Evolutionary conservation across 2,329 filamentous ascomycete species (phyloP).

Genomic region (Neurospora sp.): DNA sequence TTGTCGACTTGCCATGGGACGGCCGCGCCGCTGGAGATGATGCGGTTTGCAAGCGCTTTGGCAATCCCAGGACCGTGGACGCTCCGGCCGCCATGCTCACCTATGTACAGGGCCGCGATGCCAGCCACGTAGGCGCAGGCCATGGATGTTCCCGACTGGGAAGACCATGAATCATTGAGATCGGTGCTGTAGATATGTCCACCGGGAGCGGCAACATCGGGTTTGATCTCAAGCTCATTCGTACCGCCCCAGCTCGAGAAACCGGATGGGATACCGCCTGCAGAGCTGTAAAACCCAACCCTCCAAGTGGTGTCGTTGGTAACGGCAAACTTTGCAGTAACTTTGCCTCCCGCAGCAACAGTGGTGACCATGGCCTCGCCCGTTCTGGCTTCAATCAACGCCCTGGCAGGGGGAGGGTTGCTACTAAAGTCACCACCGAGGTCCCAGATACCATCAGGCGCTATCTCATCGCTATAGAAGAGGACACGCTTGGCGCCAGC

Average conservation of each 20-base stretch:
- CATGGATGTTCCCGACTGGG: slow-evolving; percentile 46
- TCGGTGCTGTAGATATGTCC: slow-evolving; percentile 40
- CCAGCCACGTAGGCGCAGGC: slow-evolving; percentile 43
- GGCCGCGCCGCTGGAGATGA: slow-evolving; percentile 19
- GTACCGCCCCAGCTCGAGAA: slow-evolving; percentile 43
- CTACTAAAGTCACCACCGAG: no score
- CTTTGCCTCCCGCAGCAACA: slow-evolving; percentile 26
- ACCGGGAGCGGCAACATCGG: slow-evolving; percentile 39
- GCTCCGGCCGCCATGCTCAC: slow-evolving; percentile 30
- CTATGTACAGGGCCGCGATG: slow-evolving; percentile 36
- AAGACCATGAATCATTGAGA: slow-evolving; percentile 31
- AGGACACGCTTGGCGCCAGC: slow-evolving; percentile 22
- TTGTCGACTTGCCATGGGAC: slow-evolving; percentile 19
- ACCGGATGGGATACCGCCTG: slow-evolving; percentile 31
- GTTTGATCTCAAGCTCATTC: slow-evolving; percentile 40
- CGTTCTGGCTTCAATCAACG: slow-evolving; percentile 18
- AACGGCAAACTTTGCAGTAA: slow-evolving; percentile 32
- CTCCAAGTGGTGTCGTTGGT: slow-evolving; percentile 25
- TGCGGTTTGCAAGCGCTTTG: slow-evolving; percentile 17
- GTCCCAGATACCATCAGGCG: not conserved
- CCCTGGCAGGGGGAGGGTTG: slow-evolving; percentile 13
- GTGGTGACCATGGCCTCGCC: slow-evolving; percentile 26
- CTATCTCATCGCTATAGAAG: slow-evolving; percentile 20
- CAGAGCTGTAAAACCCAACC: slow-evolving; percentile 15
- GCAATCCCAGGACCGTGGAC: slow-evolving; percentile 24